These are phyloP conservation scores for Sphagnurus paluster DNA, from an alignment of 1,284 basidiomycete genomes.

Conservation along the genomic window DNA sequence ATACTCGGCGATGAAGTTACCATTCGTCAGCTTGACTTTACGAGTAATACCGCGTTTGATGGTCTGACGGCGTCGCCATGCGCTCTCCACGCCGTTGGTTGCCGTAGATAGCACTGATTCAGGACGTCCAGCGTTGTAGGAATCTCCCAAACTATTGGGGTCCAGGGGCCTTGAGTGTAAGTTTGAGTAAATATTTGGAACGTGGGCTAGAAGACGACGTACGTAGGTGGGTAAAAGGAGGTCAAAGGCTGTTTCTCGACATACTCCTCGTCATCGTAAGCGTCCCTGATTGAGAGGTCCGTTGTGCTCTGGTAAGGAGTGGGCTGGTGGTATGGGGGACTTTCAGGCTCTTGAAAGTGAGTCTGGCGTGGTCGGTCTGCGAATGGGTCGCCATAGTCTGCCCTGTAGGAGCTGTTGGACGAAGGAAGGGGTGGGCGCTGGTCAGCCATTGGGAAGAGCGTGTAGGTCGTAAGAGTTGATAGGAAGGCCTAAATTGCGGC, in stretches of 20 bases:
- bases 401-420: slow-evolving; percentile 35
- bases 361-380: slow-evolving; percentile 60
- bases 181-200: slow-evolving; percentile 1
- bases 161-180: slow-evolving; percentile 49
- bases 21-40: slow-evolving; percentile 89
- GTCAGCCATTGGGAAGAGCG: slow-evolving; percentile 42
- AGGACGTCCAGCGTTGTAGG: slow-evolving; percentile 56
- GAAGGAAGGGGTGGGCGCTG: slow-evolving; percentile 46
- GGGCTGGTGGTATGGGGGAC: slow-evolving; percentile 44
- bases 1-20: slow-evolving; percentile 91
- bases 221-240: slow-evolving; percentile 72
- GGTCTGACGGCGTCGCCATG: slow-evolving; percentile 88
- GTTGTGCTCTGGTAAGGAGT: slow-evolving; percentile 47
- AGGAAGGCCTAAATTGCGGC: slow-evolving; percentile 1
- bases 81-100: slow-evolving; percentile 67
- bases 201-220: slow-evolving; percentile 27
- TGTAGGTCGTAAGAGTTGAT: slow-evolving; percentile 4
- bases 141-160: slow-evolving; percentile 65
- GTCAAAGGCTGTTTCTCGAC: slow-evolving; percentile 75
- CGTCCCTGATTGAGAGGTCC: slow-evolving; percentile 45
- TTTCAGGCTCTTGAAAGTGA: slow-evolving; percentile 59
- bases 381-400: slow-evolving; percentile 63
- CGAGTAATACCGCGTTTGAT: slow-evolving; percentile 91
- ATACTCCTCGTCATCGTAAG: slow-evolving; percentile 63
- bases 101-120: slow-evolving; percentile 62